Percentiles rank a stretch among this genome's conserved stretches.
Conservation (phyloP, 164 flowering plant species). For the Umbellularia californica region DNA sequence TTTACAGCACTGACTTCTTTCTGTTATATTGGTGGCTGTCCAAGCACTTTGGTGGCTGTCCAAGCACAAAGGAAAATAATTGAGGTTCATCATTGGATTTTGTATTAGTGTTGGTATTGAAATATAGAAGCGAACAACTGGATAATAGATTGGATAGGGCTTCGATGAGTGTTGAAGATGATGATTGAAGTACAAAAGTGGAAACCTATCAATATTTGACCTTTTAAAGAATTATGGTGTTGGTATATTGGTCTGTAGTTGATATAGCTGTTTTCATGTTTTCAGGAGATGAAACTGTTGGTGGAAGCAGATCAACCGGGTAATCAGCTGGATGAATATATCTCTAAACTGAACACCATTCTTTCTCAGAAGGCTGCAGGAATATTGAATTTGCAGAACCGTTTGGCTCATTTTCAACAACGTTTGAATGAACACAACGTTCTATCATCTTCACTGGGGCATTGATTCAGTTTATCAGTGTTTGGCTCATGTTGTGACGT, state of each 20-base stretch:
- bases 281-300: conserved; percentile 93
- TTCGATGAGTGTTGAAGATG: too few species aligned
- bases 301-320: conserved; percentile 98
- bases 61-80: background rate
- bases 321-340: conserved; percentile 83
- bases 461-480: background rate
- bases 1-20: background rate
- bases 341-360: conserved; percentile 76
- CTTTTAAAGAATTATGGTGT: background rate
- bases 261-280: background rate
- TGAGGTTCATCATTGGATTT: background rate
- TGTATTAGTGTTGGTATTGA: too few species aligned
- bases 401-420: conserved; percentile 90
- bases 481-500: conserved; percentile 21
- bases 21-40: background rate
- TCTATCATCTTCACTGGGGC: conserved; percentile 25
- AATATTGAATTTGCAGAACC: conserved; percentile 85
- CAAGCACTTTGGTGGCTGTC: background rate
- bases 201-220: background rate
- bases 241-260: conserved; percentile 32
- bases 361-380: conserved; percentile 94
- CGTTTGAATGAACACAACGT: conserved; percentile 90
- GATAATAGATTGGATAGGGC: too few species aligned
- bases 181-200: too few species aligned
- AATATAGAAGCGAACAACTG: too few species aligned